Evolutionary conservation across 805 yeast genomes (phyloP).

Genomic region (Torulaspora indica): DNA sequence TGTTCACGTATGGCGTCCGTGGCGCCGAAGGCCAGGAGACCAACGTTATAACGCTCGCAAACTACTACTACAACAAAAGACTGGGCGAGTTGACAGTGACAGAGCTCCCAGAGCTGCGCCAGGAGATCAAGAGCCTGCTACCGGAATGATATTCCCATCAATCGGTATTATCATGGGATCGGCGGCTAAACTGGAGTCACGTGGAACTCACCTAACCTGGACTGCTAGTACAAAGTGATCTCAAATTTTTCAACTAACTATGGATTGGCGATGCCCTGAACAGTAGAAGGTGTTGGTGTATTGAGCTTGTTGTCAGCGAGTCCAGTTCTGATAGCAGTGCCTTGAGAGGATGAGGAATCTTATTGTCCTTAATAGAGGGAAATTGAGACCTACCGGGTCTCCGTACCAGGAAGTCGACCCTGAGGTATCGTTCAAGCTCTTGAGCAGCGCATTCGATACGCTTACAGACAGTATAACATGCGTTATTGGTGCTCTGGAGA

Average conservation of each 20-base stretch:
- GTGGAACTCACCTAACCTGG: no score
- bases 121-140: slow-evolving; percentile 12
- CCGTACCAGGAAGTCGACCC: slow-evolving; percentile 14
- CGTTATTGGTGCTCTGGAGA: slow-evolving; percentile 53
- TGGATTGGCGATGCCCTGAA: slow-evolving; percentile 1
- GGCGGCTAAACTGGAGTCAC: slow-evolving; percentile 5
- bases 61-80: slow-evolving; percentile 27
- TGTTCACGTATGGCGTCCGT: slow-evolving; percentile 21
- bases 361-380: slow-evolving; percentile 34
- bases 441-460: slow-evolving; percentile 55
- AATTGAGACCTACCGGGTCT: slow-evolving; percentile 23
- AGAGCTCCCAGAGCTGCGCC: slow-evolving; percentile 23
- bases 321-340: no score
- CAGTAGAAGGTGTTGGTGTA: no score
- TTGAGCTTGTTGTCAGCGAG: background rate
- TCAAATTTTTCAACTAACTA: slow-evolving; percentile 6
- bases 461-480: slow-evolving; percentile 68
- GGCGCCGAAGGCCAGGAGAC: slow-evolving; percentile 9
- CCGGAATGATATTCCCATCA: background rate
- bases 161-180: background rate
- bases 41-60: slow-evolving; percentile 29
- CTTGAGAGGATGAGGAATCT: slow-evolving; percentile 35
- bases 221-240: background rate
- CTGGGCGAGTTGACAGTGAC: slow-evolving; percentile 22
- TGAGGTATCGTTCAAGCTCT: slow-evolving; percentile 19